A percentile compares a stretch with the other conserved stretches of the same genome.
Evolutionary conservation across 768 basidiomycete genomes (phyloP).

Genomic region (Pleurotus tuoliensis): DNA sequence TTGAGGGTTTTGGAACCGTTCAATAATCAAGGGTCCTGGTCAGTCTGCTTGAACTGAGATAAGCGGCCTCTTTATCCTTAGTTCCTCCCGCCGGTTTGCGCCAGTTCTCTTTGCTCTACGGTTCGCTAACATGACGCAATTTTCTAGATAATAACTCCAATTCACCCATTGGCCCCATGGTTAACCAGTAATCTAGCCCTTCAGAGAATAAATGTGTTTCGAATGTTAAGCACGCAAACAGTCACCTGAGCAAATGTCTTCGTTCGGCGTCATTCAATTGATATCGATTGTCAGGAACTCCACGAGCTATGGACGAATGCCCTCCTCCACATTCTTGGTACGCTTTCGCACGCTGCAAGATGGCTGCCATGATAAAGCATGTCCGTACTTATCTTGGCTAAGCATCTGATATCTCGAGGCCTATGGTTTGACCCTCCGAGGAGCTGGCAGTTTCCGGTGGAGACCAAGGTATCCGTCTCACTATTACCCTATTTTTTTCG

Average conservation of each 20-base stretch:
- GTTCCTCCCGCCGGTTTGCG: conserved; percentile 7
- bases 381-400: conserved; percentile 1
- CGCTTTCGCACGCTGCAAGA: conserved; percentile 1
- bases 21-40: not conserved
- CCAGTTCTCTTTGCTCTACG: not conserved
- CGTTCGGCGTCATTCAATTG: not conserved
- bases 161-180: too few relatives aligned
- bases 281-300: not conserved
- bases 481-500: not conserved
- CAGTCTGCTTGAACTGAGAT: not conserved
- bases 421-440: not conserved
- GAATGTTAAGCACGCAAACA: not conserved
- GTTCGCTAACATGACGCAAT: too few relatives aligned
- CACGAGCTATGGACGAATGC: not conserved
- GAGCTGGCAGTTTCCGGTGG: conserved; percentile 4
- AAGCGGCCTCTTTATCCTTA: not conserved
- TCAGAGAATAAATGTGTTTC: not conserved
- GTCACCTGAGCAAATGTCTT: conserved; percentile 1
- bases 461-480: not conserved
- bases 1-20: not conserved
- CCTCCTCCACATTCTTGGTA: not conserved
- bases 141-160: too few relatives aligned
- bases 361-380: conserved; percentile 5
- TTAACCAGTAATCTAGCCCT: too few relatives aligned
- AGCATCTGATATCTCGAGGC: not conserved